Evolutionary conservation across 2,329 filamentous ascomycete species (phyloP).

Genomic region (Cladosporium sp.): DNA sequence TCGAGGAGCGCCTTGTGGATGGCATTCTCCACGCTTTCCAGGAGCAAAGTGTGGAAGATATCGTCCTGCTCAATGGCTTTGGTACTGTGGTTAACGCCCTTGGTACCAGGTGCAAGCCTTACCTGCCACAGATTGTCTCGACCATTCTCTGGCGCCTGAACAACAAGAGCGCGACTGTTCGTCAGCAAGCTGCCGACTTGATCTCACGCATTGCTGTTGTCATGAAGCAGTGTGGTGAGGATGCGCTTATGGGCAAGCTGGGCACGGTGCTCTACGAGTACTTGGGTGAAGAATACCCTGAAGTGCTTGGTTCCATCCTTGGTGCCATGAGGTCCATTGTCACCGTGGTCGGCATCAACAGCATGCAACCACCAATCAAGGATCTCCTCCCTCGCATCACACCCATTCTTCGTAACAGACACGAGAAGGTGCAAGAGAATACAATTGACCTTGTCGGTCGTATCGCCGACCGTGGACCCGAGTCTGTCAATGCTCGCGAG

Average conservation of each 20-base stretch:
- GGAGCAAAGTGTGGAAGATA: slow-evolving; percentile 94
- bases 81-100: slow-evolving; percentile 96
- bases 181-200: slow-evolving; percentile 93
- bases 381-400: slow-evolving; percentile 92
- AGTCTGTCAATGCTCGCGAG: slow-evolving; percentile 93
- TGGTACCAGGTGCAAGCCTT: slow-evolving; percentile 90
- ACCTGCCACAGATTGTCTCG: slow-evolving; percentile 93
- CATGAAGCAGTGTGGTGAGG: slow-evolving; percentile 98
- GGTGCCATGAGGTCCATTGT: slow-evolving; percentile 95
- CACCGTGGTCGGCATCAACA: slow-evolving; percentile 94
- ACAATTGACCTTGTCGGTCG: slow-evolving; percentile 97
- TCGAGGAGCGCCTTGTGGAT: slow-evolving; percentile 93
- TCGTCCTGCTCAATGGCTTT: slow-evolving; percentile 95
- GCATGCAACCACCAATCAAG: slow-evolving; percentile 98
- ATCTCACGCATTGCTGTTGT: slow-evolving; percentile 97
- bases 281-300: slow-evolving; percentile 95
- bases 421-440: slow-evolving; percentile 99
- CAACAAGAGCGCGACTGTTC: slow-evolving; percentile 95
- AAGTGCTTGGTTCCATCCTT: slow-evolving; percentile 94
- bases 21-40: slow-evolving; percentile 96
- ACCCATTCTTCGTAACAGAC: slow-evolving; percentile 95
- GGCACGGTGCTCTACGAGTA: slow-evolving; percentile 96
- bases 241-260: slow-evolving; percentile 92
- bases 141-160: slow-evolving; percentile 96
- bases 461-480: slow-evolving; percentile 94